Conservation (phyloP, 306 rosid genomes). For the Calophaca sinica region DNA sequence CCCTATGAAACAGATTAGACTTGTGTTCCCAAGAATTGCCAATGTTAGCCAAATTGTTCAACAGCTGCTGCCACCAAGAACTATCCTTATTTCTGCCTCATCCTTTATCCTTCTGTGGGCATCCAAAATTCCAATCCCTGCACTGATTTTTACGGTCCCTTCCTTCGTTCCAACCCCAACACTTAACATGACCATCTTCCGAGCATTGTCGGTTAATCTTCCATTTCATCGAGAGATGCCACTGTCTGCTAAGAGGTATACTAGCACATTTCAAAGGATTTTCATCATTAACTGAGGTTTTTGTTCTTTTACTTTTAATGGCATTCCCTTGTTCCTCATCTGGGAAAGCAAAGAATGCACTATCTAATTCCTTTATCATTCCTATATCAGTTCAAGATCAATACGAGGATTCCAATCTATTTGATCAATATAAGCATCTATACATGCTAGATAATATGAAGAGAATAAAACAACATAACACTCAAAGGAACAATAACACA, state of each 20-base stretch:
- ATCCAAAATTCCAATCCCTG: conserved; percentile 43
- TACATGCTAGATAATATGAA: too few species aligned
- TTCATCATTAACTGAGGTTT: conserved; percentile 44
- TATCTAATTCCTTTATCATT: conserved; percentile 70
- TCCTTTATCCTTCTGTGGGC: conserved; percentile 39
- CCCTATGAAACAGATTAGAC: not conserved
- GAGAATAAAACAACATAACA: too few species aligned
- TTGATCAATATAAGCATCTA: conserved; percentile 59
- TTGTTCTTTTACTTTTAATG: conserved; percentile 55
- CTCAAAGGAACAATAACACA: too few species aligned
- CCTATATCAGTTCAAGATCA: conserved; percentile 70
- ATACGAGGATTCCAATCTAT: conserved; percentile 78
- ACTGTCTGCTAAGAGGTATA: conserved; percentile 22
- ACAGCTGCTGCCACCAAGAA: conserved; percentile 50
- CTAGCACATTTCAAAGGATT: conserved; percentile 57
- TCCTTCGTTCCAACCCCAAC: conserved; percentile 51
- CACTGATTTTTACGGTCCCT: not conserved
- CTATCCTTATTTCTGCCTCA: conserved; percentile 53
- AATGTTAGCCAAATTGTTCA: conserved; percentile 37
- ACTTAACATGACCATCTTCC: conserved; percentile 49
- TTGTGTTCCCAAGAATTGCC: conserved; percentile 46
- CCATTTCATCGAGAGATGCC: conserved; percentile 41
- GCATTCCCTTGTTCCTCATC: conserved; percentile 56
- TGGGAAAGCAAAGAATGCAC: conserved; percentile 53
- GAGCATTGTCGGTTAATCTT: conserved; percentile 49